Conservation (phyloP, 805 yeast genomes). For the Schwanniomyces sp. region DNA sequence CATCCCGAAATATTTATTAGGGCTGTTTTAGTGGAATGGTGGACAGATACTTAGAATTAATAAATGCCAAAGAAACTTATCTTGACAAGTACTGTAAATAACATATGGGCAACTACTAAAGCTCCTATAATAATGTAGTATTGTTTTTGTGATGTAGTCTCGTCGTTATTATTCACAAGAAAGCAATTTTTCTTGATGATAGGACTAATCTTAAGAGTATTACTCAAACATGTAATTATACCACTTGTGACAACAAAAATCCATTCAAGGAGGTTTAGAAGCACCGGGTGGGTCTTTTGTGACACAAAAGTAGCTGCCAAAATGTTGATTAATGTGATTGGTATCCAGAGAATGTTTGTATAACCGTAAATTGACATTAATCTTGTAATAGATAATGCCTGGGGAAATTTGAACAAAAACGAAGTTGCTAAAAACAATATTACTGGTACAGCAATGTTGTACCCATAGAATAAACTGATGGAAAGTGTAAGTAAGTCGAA, state of each 20-base stretch:
- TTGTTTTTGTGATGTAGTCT: slow-evolving; percentile 30
- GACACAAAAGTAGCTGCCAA: slow-evolving; percentile 53
- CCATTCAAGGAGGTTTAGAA: slow-evolving; percentile 62
- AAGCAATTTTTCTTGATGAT: slow-evolving; percentile 35
- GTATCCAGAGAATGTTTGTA: slow-evolving; percentile 82
- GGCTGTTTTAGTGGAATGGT: not conserved
- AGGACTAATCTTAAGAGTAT: slow-evolving; percentile 46
- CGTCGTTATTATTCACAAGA: slow-evolving; percentile 23
- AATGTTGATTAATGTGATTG: slow-evolving; percentile 64
- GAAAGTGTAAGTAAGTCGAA: slow-evolving; percentile 68
- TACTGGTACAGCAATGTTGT: slow-evolving; percentile 66
- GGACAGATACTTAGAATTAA: not conserved
- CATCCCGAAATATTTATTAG: not conserved
- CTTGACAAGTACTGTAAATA: slow-evolving; percentile 64
- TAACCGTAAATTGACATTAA: slow-evolving; percentile 81
- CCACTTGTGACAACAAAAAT: slow-evolving; percentile 59
- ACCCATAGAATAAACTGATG: slow-evolving; percentile 71
- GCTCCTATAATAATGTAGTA: slow-evolving; percentile 35
- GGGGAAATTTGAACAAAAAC: slow-evolving; percentile 53
- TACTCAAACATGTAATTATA: slow-evolving; percentile 57
- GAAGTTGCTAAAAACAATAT: slow-evolving; percentile 51
- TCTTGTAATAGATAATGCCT: slow-evolving; percentile 52
- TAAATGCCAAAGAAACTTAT: slow-evolving; percentile 56
- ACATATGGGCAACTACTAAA: slow-evolving; percentile 51
- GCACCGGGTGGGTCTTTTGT: slow-evolving; percentile 27